A percentile compares a stretch with the other conserved stretches of the same genome.
Conservation (phyloP, 2,329 filamentous ascomycete genomes). For the Rugonectria rugulosa region DNA sequence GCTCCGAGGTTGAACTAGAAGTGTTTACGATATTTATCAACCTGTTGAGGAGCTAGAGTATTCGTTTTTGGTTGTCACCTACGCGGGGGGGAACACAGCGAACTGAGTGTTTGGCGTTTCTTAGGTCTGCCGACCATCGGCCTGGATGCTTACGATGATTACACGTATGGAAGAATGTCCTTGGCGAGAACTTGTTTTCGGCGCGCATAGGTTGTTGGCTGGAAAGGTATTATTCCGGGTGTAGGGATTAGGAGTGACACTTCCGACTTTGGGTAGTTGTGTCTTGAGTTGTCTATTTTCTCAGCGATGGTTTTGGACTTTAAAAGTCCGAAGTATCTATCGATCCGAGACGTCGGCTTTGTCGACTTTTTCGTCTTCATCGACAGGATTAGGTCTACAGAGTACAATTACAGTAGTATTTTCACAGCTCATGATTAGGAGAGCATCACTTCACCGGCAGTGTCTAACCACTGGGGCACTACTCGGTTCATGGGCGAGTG, state of each 20-base stretch:
- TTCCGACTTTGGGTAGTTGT: not conserved
- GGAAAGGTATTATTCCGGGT: conserved; percentile 7
- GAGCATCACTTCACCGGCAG: too few species aligned
- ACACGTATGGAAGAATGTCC: conserved; percentile 6
- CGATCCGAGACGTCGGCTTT: too few species aligned
- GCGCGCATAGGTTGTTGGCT: conserved; percentile 7
- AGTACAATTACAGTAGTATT: too few species aligned
- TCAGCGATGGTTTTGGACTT: too few species aligned
- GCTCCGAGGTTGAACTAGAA: conserved; percentile 77
- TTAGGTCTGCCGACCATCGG: not conserved
- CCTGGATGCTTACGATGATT: conserved; percentile 11
- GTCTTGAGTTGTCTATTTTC: not conserved
- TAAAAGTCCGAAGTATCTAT: too few species aligned
- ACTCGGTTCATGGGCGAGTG: not conserved
- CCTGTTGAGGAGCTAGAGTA: conserved; percentile 59
- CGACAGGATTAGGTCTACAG: too few species aligned
- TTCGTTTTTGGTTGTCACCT: not conserved
- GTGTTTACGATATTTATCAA: conserved; percentile 80
- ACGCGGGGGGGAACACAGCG: conserved; percentile 13
- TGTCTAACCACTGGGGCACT: too few species aligned
- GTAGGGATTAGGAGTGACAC: not conserved
- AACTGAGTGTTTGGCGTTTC: not conserved
- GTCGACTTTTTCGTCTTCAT: too few species aligned
- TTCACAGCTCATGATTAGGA: too few species aligned
- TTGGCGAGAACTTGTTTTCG: conserved; percentile 8